Evolutionary conservation across 1,139 yeast species (phyloP).

Genomic region (Candida tropicalis): DNA sequence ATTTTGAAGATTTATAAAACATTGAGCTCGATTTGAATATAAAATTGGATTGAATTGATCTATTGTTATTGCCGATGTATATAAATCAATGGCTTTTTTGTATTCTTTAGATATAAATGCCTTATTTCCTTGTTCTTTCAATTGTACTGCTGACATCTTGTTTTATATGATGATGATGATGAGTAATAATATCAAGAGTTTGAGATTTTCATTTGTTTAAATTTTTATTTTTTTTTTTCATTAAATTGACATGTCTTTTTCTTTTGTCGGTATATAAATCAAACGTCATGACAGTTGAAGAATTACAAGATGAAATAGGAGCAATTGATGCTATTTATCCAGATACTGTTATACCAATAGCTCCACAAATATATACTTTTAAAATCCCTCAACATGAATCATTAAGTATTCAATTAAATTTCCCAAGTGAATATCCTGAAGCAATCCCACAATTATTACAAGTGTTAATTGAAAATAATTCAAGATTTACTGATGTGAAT

Average conservation of each 20-base stretch:
- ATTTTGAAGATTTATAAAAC: slow-evolving; percentile 58
- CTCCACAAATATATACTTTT: slow-evolving; percentile 50
- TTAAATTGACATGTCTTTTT: background rate
- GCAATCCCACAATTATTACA: slow-evolving; percentile 59
- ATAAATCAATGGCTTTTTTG: slow-evolving; percentile 59
- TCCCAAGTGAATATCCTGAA: slow-evolving; percentile 73
- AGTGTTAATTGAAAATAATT: slow-evolving; percentile 39
- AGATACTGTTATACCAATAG: slow-evolving; percentile 39
- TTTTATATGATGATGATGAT: background rate
- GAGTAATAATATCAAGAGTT: background rate
- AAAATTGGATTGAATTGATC: slow-evolving; percentile 63
- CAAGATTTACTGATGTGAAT: slow-evolving; percentile 41
- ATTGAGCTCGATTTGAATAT: slow-evolving; percentile 80
- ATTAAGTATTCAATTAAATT: slow-evolving; percentile 61
- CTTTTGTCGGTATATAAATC: no score
- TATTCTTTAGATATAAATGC: slow-evolving; percentile 61
- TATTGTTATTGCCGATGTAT: slow-evolving; percentile 63
- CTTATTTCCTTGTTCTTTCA: slow-evolving; percentile 62
- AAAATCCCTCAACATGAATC: slow-evolving; percentile 65
- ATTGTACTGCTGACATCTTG: slow-evolving; percentile 27
- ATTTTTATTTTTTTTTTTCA: slow-evolving; percentile 1
- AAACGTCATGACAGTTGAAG: slow-evolving; percentile 51
- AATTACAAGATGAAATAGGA: slow-evolving; percentile 72
- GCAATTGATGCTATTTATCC: slow-evolving; percentile 94
- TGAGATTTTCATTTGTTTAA: background rate